A percentile compares a stretch with the other conserved stretches of the same genome.
Evolutionary conservation across 805 yeast species (phyloP).

Genomic region (Yarrowia sp.): DNA sequence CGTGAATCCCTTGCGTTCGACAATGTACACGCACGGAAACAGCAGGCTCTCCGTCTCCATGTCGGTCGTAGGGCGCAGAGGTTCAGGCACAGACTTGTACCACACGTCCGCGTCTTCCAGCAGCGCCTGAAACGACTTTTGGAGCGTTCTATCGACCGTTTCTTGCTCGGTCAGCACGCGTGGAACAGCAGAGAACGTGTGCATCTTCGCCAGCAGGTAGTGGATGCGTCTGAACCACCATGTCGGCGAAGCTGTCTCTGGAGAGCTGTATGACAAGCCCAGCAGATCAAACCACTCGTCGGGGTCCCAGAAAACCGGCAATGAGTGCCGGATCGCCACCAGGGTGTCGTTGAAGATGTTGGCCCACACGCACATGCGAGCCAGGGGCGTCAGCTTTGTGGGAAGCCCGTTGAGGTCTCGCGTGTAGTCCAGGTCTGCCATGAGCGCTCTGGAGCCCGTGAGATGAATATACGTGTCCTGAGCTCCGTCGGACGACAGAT

Average conservation of each 20-base stretch:
- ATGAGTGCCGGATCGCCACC: slow-evolving; percentile 18
- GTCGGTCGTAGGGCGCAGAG: slow-evolving; percentile 3
- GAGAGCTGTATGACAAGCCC: not conserved
- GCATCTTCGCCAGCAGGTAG: not conserved
- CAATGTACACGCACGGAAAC: not conserved
- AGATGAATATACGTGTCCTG: slow-evolving; percentile 18
- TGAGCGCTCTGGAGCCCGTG: slow-evolving; percentile 6
- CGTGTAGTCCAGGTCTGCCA: slow-evolving; percentile 3
- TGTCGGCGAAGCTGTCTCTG: slow-evolving; percentile 9
- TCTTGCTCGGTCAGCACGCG: not conserved
- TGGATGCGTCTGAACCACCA: slow-evolving; percentile 22
- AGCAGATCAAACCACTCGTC: slow-evolving; percentile 20
- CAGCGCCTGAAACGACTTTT: slow-evolving; percentile 2
- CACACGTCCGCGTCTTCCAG: slow-evolving; percentile 4
- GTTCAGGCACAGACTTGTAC: not conserved
- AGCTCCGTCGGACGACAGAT: slow-evolving; percentile 13
- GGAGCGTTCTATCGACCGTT: not conserved
- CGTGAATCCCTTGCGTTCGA: not conserved
- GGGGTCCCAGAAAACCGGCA: slow-evolving; percentile 17
- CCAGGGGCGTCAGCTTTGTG: not conserved
- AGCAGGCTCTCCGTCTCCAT: not conserved
- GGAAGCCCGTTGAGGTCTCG: not conserved
- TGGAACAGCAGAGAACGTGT: slow-evolving; percentile 3
- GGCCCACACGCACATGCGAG: slow-evolving; percentile 15
- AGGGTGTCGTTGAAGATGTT: slow-evolving; percentile 19